A percentile compares a stretch with the other conserved stretches of the same genome.
phyloP scores from a whole-genome alignment of 2,329 filamentous ascomycete species.

The Phialemoniopsis sp. region DNA sequence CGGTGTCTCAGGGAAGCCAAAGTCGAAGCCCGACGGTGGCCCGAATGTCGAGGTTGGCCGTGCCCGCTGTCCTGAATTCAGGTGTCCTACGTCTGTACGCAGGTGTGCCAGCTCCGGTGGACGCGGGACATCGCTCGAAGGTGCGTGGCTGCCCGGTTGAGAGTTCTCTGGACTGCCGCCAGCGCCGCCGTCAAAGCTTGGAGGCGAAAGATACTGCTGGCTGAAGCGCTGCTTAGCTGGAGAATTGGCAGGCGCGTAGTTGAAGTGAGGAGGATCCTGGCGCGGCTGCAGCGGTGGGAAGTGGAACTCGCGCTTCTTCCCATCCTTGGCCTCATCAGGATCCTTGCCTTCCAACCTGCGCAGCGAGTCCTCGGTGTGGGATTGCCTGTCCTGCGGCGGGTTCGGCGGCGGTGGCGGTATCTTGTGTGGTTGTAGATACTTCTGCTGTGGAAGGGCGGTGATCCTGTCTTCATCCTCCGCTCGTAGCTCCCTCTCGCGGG shows the following conservation, averaged over 20 bases:
- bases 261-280: constrained; percentile 51
- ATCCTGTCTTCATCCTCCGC: constrained; percentile 82
- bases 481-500: constrained; percentile 75
- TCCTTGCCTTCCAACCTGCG: constrained; percentile 44
- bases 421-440: constrained; percentile 55
- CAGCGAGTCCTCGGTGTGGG: constrained; percentile 38
- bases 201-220: constrained; percentile 14
- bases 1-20: constrained; percentile 79
- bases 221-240: constrained; percentile 29
- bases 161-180: neutral
- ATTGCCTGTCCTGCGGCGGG: constrained; percentile 16
- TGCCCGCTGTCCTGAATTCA: constrained; percentile 12
- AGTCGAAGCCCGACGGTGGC: constrained; percentile 63
- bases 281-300: constrained; percentile 50
- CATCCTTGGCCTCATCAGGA: constrained; percentile 25
- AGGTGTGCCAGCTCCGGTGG: constrained; percentile 56
- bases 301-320: constrained; percentile 44
- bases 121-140: constrained; percentile 14
- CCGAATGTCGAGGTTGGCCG: constrained; percentile 54
- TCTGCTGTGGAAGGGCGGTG: constrained; percentile 70
- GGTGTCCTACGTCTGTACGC: constrained; percentile 34
- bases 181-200: constrained; percentile 1
- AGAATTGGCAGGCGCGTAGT: constrained; percentile 47
- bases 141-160: constrained; percentile 1
- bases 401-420: constrained; percentile 26